Conservation (phyloP, 208 protist species). For the Porcisia deanei region DNA sequence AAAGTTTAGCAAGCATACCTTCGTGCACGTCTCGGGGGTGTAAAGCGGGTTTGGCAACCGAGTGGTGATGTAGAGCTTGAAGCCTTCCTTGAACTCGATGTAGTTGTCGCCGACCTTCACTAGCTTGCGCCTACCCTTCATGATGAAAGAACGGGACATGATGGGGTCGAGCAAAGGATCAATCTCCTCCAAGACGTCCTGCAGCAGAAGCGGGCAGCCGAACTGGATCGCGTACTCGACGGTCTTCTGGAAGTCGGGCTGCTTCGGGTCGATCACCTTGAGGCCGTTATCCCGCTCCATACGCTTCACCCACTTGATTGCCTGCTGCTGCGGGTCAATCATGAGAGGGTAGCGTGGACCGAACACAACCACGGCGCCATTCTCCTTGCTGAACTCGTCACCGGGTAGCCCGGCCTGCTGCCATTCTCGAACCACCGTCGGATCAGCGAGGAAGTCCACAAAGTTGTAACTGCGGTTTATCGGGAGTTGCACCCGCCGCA, state of each 20-base stretch:
- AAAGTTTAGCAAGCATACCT: constrained; percentile 98
- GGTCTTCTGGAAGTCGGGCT: constrained; percentile 94
- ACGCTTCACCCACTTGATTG: constrained; percentile 99
- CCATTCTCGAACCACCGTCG: constrained; percentile 97
- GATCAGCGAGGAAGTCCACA: constrained; percentile 94
- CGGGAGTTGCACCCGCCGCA: constrained; percentile 82
- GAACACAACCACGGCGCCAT: constrained; percentile 97
- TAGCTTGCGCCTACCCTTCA: constrained; percentile 86
- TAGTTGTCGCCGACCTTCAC: constrained; percentile 98
- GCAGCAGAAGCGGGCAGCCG: constrained; percentile 96
- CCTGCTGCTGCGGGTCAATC: constrained; percentile 99
- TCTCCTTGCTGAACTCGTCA: constrained; percentile 97
- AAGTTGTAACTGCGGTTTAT: constrained; percentile 90
- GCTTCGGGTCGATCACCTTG: constrained; percentile 95
- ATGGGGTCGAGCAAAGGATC: constrained; percentile 97
- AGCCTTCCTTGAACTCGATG: constrained; percentile 97
- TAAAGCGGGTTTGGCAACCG: constrained; percentile 98
- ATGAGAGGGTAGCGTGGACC: constrained; percentile 97
- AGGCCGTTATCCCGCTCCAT: constrained; percentile 94
- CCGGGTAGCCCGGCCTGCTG: constrained; percentile 96
- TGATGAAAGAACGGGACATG: constrained; percentile 95
- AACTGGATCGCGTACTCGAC: constrained; percentile 98
- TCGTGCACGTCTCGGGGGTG: constrained; percentile 98
- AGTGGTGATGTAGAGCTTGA: constrained; percentile 98
- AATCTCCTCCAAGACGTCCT: constrained; percentile 98